A percentile compares a stretch with the other conserved stretches of the same genome.
phyloP scores from a whole-genome alignment of 345 rosid species.

The Lumnitzera racemosa region DNA sequence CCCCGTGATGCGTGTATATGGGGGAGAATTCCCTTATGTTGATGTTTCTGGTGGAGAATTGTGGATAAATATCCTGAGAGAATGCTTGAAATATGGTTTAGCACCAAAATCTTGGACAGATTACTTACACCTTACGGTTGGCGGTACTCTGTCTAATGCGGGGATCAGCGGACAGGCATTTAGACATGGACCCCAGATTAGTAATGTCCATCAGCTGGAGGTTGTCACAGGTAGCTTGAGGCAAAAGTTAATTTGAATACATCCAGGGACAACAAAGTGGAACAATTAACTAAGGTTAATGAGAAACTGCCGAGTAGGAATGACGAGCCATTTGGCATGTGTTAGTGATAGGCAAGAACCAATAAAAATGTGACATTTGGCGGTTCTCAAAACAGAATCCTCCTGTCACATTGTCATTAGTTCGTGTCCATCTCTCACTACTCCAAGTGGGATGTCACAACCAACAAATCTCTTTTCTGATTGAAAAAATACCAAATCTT shows the following conservation, averaged over 20 bases:
- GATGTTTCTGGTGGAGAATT: slow-evolving; percentile 88
- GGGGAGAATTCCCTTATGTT: slow-evolving; percentile 41
- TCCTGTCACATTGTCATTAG: neutral
- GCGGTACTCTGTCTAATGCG: slow-evolving; percentile 92
- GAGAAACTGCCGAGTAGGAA: too few relatives aligned
- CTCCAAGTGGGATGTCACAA: too few relatives aligned
- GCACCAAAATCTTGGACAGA: slow-evolving; percentile 97
- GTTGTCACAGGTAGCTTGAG: slow-evolving; percentile 73
- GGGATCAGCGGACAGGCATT: slow-evolving; percentile 97
- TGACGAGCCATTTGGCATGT: too few relatives aligned
- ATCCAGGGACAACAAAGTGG: too few relatives aligned
- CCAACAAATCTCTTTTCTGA: too few relatives aligned
- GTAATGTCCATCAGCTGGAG: slow-evolving; percentile 87
- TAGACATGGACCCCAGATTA: slow-evolving; percentile 91
- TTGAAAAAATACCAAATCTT: neutral
- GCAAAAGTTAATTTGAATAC: neutral
- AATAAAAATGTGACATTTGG: too few relatives aligned
- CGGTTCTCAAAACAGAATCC: too few relatives aligned
- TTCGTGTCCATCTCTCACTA: too few relatives aligned
- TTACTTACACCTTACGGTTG: slow-evolving; percentile 83
- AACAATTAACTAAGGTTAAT: too few relatives aligned
- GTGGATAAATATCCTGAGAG: slow-evolving; percentile 83
- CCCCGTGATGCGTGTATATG: slow-evolving; percentile 35
- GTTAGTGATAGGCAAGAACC: too few relatives aligned
- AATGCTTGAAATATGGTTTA: slow-evolving; percentile 63